Evolutionary conservation across 1,139 yeast genomes (phyloP).

Genomic region (Pneumocystis carinii): DNA sequence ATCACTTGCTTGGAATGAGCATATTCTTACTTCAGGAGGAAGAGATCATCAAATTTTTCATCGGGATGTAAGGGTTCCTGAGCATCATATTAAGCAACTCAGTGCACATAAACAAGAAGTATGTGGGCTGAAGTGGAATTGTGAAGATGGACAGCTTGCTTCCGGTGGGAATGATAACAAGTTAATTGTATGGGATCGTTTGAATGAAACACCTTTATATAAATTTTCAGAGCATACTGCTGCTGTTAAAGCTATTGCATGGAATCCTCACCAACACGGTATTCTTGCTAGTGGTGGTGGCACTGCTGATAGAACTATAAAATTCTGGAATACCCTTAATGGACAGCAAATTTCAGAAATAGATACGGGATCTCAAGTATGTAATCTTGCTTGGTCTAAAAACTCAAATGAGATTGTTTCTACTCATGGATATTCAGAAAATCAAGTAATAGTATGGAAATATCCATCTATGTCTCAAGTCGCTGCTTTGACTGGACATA

Average conservation of each 20-base stretch:
- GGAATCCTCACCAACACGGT: constrained; percentile 97
- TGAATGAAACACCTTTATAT: constrained; percentile 52
- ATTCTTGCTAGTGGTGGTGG: constrained; percentile 94
- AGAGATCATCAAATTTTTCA: constrained; percentile 74
- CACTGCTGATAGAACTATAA: constrained; percentile 78
- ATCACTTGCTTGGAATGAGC: constrained; percentile 88
- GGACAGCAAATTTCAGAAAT: constrained; percentile 62
- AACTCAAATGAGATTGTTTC: constrained; percentile 85
- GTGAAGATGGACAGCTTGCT: constrained; percentile 56
- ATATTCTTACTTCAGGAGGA: constrained; percentile 72
- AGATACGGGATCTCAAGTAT: constrained; percentile 91
- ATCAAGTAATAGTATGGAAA: constrained; percentile 89
- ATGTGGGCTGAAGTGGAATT: constrained; percentile 90
- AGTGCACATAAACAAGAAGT: constrained; percentile 83
- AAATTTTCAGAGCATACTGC: constrained; percentile 76
- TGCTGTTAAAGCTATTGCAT: constrained; percentile 89
- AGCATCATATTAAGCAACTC: constrained; percentile 59
- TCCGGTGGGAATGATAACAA: constrained; percentile 91
- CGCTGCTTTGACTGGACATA: constrained; percentile 87
- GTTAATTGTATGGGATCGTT: constrained; percentile 75
- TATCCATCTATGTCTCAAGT: constrained; percentile 86
- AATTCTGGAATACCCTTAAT: constrained; percentile 82
- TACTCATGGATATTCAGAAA: constrained; percentile 86
- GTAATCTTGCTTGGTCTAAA: constrained; percentile 85
- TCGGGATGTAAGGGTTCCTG: constrained; percentile 80